Conservation (phyloP, 2,329 filamentous ascomycete genomes). For the Alternaria sp. region DNA sequence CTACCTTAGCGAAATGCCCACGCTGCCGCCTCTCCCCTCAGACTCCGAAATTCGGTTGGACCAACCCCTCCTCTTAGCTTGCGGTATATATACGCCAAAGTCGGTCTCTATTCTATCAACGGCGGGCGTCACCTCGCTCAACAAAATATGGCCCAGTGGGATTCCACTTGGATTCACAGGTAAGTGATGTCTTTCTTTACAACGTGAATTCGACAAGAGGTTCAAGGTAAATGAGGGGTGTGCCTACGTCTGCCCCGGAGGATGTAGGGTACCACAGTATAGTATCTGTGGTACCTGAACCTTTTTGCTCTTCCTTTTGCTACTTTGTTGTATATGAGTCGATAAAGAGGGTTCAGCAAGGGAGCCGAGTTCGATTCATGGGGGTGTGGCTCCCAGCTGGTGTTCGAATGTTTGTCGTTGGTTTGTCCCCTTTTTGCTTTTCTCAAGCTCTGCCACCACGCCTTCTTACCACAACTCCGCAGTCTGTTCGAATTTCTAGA, state of each 20-base stretch:
- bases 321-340: background rate
- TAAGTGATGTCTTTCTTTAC: background rate
- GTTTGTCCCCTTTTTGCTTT: background rate
- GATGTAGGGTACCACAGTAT: background rate
- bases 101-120: background rate
- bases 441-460: background rate
- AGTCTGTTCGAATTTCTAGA: background rate
- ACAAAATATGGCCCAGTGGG: slow-evolving; percentile 1
- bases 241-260: background rate
- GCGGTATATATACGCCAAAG: background rate
- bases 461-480: background rate
- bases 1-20: slow-evolving; percentile 6
- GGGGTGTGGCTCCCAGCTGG: background rate
- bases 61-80: background rate
- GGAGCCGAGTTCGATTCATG: background rate
- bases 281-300: background rate
- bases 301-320: slow-evolving; percentile 1
- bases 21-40: background rate
- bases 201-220: slow-evolving; percentile 1
- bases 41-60: background rate
- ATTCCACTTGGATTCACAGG: background rate
- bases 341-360: background rate
- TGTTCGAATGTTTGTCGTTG: background rate
- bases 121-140: background rate
- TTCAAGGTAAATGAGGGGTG: background rate